These are phyloP conservation scores for Lachnellula subtilissima DNA, from an alignment of 2,329 filamentous ascomycete genomes.

Conservation along the genomic window DNA sequence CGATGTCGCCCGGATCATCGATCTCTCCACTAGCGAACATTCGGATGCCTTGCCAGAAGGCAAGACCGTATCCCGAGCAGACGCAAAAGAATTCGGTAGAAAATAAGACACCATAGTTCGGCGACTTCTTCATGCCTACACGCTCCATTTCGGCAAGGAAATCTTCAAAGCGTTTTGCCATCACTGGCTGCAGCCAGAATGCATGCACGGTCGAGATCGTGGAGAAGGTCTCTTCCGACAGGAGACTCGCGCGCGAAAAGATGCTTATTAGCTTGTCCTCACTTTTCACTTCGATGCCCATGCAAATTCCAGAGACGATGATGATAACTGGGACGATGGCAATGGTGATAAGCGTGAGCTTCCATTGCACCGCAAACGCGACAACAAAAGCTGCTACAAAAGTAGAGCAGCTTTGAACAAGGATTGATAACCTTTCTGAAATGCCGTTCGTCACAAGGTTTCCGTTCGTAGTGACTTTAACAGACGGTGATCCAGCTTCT, in stretches of 20 bases:
- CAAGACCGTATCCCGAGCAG: conserved; percentile 43
- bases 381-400: conserved; percentile 35
- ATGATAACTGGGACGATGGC: conserved; percentile 41
- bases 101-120: conserved; percentile 41
- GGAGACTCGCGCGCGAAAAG: conserved; percentile 38
- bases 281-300: conserved; percentile 39
- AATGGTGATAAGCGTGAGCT: conserved; percentile 39
- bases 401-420: conserved; percentile 38
- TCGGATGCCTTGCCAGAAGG: conserved; percentile 48
- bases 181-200: conserved; percentile 43
- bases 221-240: conserved; percentile 47
- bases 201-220: conserved; percentile 47
- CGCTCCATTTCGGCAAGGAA: conserved; percentile 38
- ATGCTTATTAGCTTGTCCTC: conserved; percentile 42
- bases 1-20: conserved; percentile 41
- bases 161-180: conserved; percentile 38
- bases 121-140: conserved; percentile 41
- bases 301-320: conserved; percentile 41
- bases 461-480: conserved; percentile 39
- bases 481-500: conserved; percentile 39
- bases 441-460: conserved; percentile 40
- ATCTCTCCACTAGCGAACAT: conserved; percentile 43
- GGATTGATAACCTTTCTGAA: conserved; percentile 41
- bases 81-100: conserved; percentile 44
- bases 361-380: conserved; percentile 36